Conservation (phyloP, 768 basidiomycete species). For the Aureoboletus auriporus region DNA sequence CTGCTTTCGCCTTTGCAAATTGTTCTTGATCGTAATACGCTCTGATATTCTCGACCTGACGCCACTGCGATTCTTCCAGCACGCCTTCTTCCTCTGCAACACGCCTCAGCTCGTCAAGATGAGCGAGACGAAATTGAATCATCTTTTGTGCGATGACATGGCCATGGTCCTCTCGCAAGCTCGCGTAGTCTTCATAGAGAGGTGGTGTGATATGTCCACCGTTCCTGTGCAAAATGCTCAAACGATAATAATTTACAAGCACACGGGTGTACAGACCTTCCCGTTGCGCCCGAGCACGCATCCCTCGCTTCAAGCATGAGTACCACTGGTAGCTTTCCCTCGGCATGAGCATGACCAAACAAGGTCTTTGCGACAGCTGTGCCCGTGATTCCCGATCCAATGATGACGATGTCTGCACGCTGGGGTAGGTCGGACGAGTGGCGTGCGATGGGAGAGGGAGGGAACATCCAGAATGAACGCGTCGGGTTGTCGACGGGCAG, state of each 20-base stretch:
- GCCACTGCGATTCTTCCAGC: slow-evolving; percentile 50
- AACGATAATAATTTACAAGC: too few relatives aligned
- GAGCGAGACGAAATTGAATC: slow-evolving; percentile 58
- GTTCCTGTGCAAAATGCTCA: slow-evolving; percentile 39
- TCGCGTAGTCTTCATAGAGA: slow-evolving; percentile 54
- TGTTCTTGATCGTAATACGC: slow-evolving; percentile 43
- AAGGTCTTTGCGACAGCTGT: slow-evolving; percentile 54
- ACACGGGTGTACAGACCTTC: slow-evolving; percentile 41
- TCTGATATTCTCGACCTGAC: slow-evolving; percentile 56
- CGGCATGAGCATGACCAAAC: slow-evolving; percentile 33
- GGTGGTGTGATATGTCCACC: slow-evolving; percentile 65
- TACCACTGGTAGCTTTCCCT: slow-evolving; percentile 36
- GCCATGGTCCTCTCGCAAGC: slow-evolving; percentile 46
- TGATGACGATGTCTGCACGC: slow-evolving; percentile 62
- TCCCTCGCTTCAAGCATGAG: slow-evolving; percentile 83
- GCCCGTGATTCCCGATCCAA: slow-evolving; percentile 79
- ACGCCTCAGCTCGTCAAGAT: slow-evolving; percentile 44
- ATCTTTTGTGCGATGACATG: slow-evolving; percentile 44
- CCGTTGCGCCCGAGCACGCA: slow-evolving; percentile 70
- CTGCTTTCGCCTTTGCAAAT: slow-evolving; percentile 40
- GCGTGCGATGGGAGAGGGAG: slow-evolving; percentile 47
- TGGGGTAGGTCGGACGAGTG: slow-evolving; percentile 24
- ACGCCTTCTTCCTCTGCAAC: slow-evolving; percentile 54
- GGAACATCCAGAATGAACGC: slow-evolving; percentile 60
- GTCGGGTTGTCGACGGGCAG: slow-evolving; percentile 55